Base-by-base conservation (phyloP, 345 rosid species). In the Acer yangbiense region DNA sequence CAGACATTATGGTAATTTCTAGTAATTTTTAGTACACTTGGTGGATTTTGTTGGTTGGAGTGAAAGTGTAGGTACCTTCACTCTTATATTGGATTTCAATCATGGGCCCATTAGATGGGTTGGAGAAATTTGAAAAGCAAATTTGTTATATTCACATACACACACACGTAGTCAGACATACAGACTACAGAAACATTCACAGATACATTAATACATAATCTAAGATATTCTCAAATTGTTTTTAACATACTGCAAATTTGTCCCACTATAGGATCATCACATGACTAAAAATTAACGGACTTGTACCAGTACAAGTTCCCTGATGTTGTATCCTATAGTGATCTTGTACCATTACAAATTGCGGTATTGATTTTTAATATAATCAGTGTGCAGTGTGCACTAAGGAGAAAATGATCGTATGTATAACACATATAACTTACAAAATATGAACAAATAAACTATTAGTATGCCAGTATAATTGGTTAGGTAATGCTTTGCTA, bases 1-100 rank as follows among this genome's bases (percentile, higher is more conserved):
- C 97, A 52, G 77, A 86, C 69, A 90, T 92, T 72, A 83, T 87
- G 97, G 98, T 96, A 88, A 32, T 18, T 58, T 20, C 65, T 67
- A 44, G 18, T 21, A 60, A 21, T 50, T 55, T 77, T 35, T 68
- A 25, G 23, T 32, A 65, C 41, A 39, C 7, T 77, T 81, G 70
- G 43, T 27, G 10, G 14, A 11, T 69, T 79, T 23, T 9, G 16
- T 10, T 68, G 54, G 27, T 21, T 25, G 6, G 3, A 60, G 64
- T 20, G 64, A 21, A 60, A 57, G 21, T 57, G 21, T 57, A 64
- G 68, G 39, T 25, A 29, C 66, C 35, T 12, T 16, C 13, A 25
- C 35, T 21, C 68, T 29, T 64, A 11, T 64, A 18, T 23, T 64
- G n/a, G 13, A 23, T 13, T 25, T 14, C 6, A 5, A 2, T 64